These are phyloP conservation scores for Boletus rufocinnamomeus DNA, from an alignment of 768 basidiomycete genomes.

Conservation along the genomic window DNA sequence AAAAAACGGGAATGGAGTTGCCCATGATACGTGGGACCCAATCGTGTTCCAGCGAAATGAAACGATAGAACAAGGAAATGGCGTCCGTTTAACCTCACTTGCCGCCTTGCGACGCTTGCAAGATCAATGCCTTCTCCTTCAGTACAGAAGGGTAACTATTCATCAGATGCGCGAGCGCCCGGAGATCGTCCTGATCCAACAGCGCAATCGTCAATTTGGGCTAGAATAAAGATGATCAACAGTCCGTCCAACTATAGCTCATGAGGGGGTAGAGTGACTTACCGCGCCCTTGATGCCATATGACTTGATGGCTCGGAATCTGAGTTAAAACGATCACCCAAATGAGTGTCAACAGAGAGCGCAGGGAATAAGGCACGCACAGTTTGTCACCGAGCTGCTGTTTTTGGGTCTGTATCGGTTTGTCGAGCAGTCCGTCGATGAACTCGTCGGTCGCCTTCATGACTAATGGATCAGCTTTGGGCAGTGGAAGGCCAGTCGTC, in stretches of 20 bases:
- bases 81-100: constrained; percentile 19
- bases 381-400: constrained; percentile 81
- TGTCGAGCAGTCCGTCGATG: constrained; percentile 59
- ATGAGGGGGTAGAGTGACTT: constrained; percentile 28
- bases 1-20: not conserved
- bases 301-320: constrained; percentile 64
- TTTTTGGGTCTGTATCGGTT: constrained; percentile 63
- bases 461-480: constrained; percentile 70
- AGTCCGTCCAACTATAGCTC: not conserved
- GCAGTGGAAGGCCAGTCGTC: constrained; percentile 52
- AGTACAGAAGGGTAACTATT: constrained; percentile 82
- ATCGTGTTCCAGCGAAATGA: constrained; percentile 2
- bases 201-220: constrained; percentile 85
- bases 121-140: constrained; percentile 66
- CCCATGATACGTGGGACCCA: not conserved
- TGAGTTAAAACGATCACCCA: constrained; percentile 26
- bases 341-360: constrained; percentile 22
- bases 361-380: constrained; percentile 39
- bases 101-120: constrained; percentile 31
- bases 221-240: constrained; percentile 36
- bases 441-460: constrained; percentile 73
- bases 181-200: constrained; percentile 83
- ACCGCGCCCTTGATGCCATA: constrained; percentile 83
- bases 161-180: constrained; percentile 81
- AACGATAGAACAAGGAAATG: not conserved